Evolutionary conservation across 805 yeast genomes (phyloP).

Genomic region (Lipomyces mesembrius): DNA sequence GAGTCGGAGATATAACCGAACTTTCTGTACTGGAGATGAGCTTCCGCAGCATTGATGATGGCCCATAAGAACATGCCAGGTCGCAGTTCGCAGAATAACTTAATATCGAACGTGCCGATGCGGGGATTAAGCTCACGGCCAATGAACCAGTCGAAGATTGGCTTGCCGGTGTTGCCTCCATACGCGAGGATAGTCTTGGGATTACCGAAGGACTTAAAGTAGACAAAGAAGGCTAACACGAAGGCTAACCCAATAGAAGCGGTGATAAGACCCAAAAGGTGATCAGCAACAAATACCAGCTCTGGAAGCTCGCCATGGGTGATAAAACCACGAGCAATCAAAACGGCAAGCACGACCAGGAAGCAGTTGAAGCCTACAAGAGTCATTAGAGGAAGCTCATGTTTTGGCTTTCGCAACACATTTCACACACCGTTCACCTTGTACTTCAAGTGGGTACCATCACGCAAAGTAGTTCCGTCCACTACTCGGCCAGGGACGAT

Average conservation of each 20-base stretch:
- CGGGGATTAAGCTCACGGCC: constrained; percentile 96
- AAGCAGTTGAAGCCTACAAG: constrained; percentile 46
- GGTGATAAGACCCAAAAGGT: constrained; percentile 66
- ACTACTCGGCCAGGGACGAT: constrained; percentile 66
- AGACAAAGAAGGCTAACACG: constrained; percentile 65
- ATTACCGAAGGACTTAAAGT: constrained; percentile 63
- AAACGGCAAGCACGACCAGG: constrained; percentile 49
- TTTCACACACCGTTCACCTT: constrained; percentile 73
- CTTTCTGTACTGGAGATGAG: constrained; percentile 75
- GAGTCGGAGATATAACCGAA: constrained; percentile 71
- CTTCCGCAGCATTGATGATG: constrained; percentile 69
- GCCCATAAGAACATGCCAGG: constrained; percentile 93
- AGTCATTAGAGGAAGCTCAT: neutral
- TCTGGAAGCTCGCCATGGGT: constrained; percentile 58
- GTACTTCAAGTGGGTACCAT: constrained; percentile 71
- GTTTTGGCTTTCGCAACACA: neutral
- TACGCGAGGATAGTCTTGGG: constrained; percentile 71
- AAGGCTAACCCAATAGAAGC: constrained; percentile 69
- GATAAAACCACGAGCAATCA: constrained; percentile 58
- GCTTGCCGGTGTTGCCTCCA: constrained; percentile 83
- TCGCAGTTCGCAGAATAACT: constrained; percentile 88
- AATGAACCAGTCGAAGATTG: constrained; percentile 82
- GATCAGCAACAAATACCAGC: constrained; percentile 71
- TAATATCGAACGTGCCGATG: constrained; percentile 80
- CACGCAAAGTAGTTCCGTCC: constrained; percentile 74